Evolutionary conservation across 768 basidiomycete genomes (phyloP).

Genomic region (Lepiota venenata): DNA sequence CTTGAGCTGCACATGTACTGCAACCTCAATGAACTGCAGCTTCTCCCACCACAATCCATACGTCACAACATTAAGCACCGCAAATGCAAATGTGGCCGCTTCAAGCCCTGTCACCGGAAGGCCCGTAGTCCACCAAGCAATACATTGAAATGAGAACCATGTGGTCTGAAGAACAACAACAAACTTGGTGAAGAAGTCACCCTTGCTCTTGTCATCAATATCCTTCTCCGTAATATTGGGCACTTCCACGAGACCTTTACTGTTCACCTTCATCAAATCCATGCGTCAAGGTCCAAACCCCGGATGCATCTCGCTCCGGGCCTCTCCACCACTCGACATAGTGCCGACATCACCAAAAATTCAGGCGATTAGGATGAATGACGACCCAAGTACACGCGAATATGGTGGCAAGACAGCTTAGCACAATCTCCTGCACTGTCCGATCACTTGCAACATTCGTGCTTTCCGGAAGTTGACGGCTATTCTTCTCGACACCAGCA

Average conservation of each 20-base stretch:
- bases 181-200: constrained; percentile 19
- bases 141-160: constrained; percentile 18
- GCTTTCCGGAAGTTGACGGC: too few species aligned
- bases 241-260: not conserved
- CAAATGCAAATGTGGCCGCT: constrained; percentile 2
- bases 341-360: not conserved
- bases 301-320: not conserved
- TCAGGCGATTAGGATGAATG: constrained; percentile 14
- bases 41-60: constrained; percentile 10
- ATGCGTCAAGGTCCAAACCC: constrained; percentile 12
- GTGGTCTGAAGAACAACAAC: constrained; percentile 18
- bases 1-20: not conserved
- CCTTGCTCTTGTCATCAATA: constrained; percentile 25
- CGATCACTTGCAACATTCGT: too few species aligned
- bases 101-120: not conserved
- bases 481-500: too few species aligned
- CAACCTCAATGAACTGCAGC: not conserved
- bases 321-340: not conserved
- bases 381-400: constrained; percentile 20
- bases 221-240: constrained; percentile 8
- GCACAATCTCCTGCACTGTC: constrained; percentile 10
- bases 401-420: constrained; percentile 17
- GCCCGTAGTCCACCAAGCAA: not conserved
- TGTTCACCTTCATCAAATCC: not conserved
- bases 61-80: constrained; percentile 1